Evolutionary conservation across 2,329 filamentous ascomycete genomes (phyloP), one percentile per base, ranked within the genome.

Genomic region (Zelopaecilomyces penicillatus): DNA sequence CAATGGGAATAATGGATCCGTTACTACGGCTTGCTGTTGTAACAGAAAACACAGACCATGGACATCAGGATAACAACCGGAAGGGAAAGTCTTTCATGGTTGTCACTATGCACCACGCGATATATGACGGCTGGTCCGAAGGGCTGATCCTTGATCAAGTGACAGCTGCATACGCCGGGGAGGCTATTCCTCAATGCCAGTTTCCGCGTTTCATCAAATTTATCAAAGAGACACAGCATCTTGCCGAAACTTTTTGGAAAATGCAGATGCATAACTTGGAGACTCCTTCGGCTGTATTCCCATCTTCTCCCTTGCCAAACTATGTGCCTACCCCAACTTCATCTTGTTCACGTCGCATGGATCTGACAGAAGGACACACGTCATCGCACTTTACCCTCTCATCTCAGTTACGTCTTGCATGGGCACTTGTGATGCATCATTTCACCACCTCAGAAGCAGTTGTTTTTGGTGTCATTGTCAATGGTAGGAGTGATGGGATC

Each of bases 81-180:
- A 34, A 3, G 8, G 32, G 12, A 34, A 34, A 9, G 3, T 9
- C 8, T 34, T 34, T 9, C 12, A 34, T 34, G 32, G 32, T 74
- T 45, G 63, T 75, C 12, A 70, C 70, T 0, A 67, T 74, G 53
- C 73, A 76, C 46, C 73, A 76, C 49, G 68, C 67, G 9, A 55
- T 75, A 0, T 77, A 76, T 44, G 74, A 77, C 42, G 73, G 73
- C 11, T 75, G 73, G 72, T 71, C 66, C 1, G 67, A 73, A 64
- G 64, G 66, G 5, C 54, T 73, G 4, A 55, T 73, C 3, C 60
- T 73, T 30, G 65, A 68, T 26, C 63, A 66, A 39, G 60, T 71
- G 38, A 67, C 70, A 46, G 56, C 55, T 10, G 64, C 63, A 3
- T 70, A 66, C 37, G 57, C 61, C 0, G 62, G 61, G n/a, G 56